Base-by-base conservation (phyloP, 148 eudicot genomes). In the Chenopodium berlandieri region DNA sequence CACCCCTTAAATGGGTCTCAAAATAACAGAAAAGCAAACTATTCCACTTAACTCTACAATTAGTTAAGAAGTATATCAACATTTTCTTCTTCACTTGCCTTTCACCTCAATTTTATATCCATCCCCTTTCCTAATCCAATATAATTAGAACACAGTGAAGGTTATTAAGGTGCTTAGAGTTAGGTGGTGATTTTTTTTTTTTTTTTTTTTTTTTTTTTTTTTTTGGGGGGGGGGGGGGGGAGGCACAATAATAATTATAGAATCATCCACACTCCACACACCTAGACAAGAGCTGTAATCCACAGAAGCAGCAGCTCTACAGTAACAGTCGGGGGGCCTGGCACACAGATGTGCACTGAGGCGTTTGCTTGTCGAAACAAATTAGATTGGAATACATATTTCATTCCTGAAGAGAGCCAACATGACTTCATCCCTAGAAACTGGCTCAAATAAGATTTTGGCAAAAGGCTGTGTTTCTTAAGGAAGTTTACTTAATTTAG, bases 401-500 rank as follows among this genome's bases (percentile, higher is more conserved):
- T 46, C 34, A 25, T 27, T 48, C 2, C 44, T 66, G 69, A 52
- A 22, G 63, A 52, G 52, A 65, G 78, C 52, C 32, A 65, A 72
- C 23, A 70, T 40, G 54, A 62, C 79, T 73, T 73, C 34, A 73
- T 34, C 75, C 74, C 74, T 48, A 37, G 68, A 31, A 58, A 19
- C 22, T 12, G 48, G 32, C 47, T 52, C 65, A 54, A 32, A 67
- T 30, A 54, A 37, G 56, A 54, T 34, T 69, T 40, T 58, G 10
- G 68, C 25, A n/a, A 76, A 83, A 73, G 64, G 69, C 13, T 73
- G 82, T 60, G 73, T 74, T 56, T 70, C 47, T 13, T 70, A 34
- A 0, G 22, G 60, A 13, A 13, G 60, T 13, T 54, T 0, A 16
- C 60, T 54, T 13, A 14, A 16, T 14, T 54, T 13, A 54, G 20